Evolutionary conservation across 2,329 filamentous ascomycete species (phyloP), one percentile per base, ranked within the genome.

Genomic region (Cyanodermella asteris): DNA sequence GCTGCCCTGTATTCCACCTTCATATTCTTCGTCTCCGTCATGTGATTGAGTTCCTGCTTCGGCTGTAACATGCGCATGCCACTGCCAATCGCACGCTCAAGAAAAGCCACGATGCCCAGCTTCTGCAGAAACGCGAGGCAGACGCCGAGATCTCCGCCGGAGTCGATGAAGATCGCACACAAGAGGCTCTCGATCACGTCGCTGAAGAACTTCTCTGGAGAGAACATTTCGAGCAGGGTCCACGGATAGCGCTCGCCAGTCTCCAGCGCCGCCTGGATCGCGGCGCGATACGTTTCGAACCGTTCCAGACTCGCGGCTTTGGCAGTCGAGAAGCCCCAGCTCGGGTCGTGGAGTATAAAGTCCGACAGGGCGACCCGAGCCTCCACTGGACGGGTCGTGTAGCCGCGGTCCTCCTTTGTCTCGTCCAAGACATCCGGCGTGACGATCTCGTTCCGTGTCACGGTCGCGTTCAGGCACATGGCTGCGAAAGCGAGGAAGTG

Each of bases 121-220:
- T 53, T 49, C 22, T 63, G 56, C 0, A 78, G 43, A 18, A 93
- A 56, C 0, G 26, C 39, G 24, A 59, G 52, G 37, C 78, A 90
- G 0, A 42, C 44, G 0, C 51, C 51, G 9, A 78, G 41, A 1
- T 61, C 57, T 0, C 73, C 74, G 0, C 59, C 36, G 0, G 59
- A 75, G 43, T 94, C 87, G 12, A 91, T 54, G 55, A 75, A 93
- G 0, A 93, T 59, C 0, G 81, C 82, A 0, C 77, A 84, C 0
- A 94, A 46, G 0, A 90, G 43, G 16, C 66, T 64, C 50, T 94
- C 84, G 7, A 93, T 56, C 6, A 93, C 50, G 43, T 93, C 82
- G 0, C 74, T 84, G 46, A 74, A 72, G 45, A 77, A 75, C 41
- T 93, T 93, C 10, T 64, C 64, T 0, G 70, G 59, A 9, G 60